Percentiles rank a stretch among this genome's conserved stretches.
These are phyloP conservation scores for Neonectria ditissima DNA, from an alignment of 2,329 filamentous ascomycete species.

Conservation along the genomic window DNA sequence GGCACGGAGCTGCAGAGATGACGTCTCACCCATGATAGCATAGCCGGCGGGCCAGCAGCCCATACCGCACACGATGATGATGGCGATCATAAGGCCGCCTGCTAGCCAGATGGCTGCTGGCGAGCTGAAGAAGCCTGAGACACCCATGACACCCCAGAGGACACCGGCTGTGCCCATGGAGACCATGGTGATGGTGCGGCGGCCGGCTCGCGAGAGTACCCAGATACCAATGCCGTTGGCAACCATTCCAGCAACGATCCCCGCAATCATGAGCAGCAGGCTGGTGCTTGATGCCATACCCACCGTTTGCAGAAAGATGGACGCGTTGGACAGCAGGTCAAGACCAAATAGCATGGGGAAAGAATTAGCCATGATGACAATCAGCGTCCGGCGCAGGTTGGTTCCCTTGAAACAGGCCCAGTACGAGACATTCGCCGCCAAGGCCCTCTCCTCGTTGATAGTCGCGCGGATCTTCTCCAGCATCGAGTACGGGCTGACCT, in stretches of 20 bases:
- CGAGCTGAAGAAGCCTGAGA: slow-evolving; percentile 12
- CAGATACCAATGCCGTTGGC: slow-evolving; percentile 57
- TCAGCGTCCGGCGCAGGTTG: slow-evolving; percentile 54
- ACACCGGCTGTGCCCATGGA: slow-evolving; percentile 49
- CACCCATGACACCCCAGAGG: slow-evolving; percentile 58
- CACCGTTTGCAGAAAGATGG: slow-evolving; percentile 51
- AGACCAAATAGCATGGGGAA: slow-evolving; percentile 58
- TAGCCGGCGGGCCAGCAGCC: slow-evolving; percentile 55
- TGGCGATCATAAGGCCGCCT: slow-evolving; percentile 50
- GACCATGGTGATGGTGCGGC: slow-evolving; percentile 53
- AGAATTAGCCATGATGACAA: slow-evolving; percentile 53
- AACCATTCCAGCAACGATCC: slow-evolving; percentile 54
- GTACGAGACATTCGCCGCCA: slow-evolving; percentile 50
- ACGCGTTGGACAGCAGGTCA: slow-evolving; percentile 54
- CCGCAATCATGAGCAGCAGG: slow-evolving; percentile 58
- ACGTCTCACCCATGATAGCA: slow-evolving; percentile 48
- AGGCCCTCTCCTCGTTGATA: slow-evolving; percentile 55
- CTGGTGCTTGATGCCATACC: slow-evolving; percentile 46
- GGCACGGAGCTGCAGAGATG: slow-evolving; percentile 28
- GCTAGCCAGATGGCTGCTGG: not conserved
- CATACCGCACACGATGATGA: slow-evolving; percentile 52
- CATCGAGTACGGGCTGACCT: slow-evolving; percentile 23
- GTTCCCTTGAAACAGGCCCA: slow-evolving; percentile 55
- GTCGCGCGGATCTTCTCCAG: slow-evolving; percentile 39
- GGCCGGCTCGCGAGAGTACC: slow-evolving; percentile 55